Evolutionary conservation across 192 early-diverging fungal species (phyloP), one percentile per base, ranked within the genome.

Genomic region (Radiomyces spectabilis): DNA sequence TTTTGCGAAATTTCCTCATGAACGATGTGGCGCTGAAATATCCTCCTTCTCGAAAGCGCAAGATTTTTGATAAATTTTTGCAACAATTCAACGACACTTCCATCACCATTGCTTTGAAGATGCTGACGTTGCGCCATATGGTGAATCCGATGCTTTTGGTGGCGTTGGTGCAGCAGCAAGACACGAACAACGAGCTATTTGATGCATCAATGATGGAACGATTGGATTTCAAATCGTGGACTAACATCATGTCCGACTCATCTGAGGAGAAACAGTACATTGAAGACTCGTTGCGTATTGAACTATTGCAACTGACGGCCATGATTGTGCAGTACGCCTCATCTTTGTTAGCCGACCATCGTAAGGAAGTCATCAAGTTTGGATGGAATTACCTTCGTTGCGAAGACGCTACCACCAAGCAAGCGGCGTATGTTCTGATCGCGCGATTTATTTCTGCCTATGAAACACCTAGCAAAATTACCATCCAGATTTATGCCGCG

Each of bases 371-470:
- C 16, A 95, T 97, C 61, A 93, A 92, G 62, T 96, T 94, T 75
- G 91, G 87, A 4, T 97, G 95, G 95, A 82, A 82, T 43, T 83
- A 85, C 56, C 81, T 85, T 42, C 82, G 82, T 40, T 55, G 74
- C 24, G 95, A 98, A 56, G 97, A 99, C 42, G 77, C 92, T 13
- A 95, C 91, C 30, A 88, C 89, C 72, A 98, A 98, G 55, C 92
- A 98, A 57, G 85, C 95, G 1, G 86, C 95, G 5, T 97, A 95
- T 61, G 97, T 97, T 13, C 65, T 95, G 38, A 82, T 97, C 34
- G 84, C 92, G 12, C 78, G 90, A 41, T 97, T 97, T 65, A 93
- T 97, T 55, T 83, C 89, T 13, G 89, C 88, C 4, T 98, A 86
- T 68, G 92, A 95, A 24, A 93, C 93, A 2, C 93, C 93, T 9